Evolutionary conservation across 768 basidiomycete genomes (phyloP), one percentile per base, ranked within the genome.

Genomic region (Suillus cothurnatus): DNA sequence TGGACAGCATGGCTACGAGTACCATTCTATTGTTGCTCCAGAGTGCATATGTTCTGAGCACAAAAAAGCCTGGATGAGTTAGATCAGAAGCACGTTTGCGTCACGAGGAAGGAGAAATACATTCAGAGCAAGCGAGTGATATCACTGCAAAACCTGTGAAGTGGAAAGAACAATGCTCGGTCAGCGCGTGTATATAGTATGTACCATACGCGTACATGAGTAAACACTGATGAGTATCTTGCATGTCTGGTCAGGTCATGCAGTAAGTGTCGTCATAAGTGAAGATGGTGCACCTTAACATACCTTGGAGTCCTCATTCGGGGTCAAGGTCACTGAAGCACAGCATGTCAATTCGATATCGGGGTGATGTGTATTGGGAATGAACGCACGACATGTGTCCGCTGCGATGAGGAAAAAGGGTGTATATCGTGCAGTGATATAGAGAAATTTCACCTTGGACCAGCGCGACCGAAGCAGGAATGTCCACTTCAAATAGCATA

Each of bases 111-210:
- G 19, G 19, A 52, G 52, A 31, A 3, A 19, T 53, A 53, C 52
- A 53, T 53, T 53, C 52, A 19, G 52, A 53, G 52, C 52, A 53
- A 53, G 52, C 19, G 28, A 53, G 52, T 21, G 52, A 53, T 31
- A 53, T 53, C 52, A 53, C 17, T 11, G 28, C 52, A 19, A 53
- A 53, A 53, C 28, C 52, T 53, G 17, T 28, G 15, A 31, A 31
- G 31, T 26, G 28, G 17, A 31, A 53, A 28, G 26, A 28, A 8
- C 8, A 11, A 19, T 17, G 9, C 2, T 53, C 28, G 8, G 17
- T 19, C 31, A 53, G 23, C 19, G 11, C 4, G 52, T 52, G 52
- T 1, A 31, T 31, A 9, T 19, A 11, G 8, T 19, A 19, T 53
- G 28, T 11, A 6, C 19, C 19, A 31, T 19, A 19, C 28, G 32